Percentiles rank a stretch among this genome's conserved stretches.
phyloP scores from a whole-genome alignment of 2,329 filamentous ascomycete species.

The Aplosporella prunicola region DNA sequence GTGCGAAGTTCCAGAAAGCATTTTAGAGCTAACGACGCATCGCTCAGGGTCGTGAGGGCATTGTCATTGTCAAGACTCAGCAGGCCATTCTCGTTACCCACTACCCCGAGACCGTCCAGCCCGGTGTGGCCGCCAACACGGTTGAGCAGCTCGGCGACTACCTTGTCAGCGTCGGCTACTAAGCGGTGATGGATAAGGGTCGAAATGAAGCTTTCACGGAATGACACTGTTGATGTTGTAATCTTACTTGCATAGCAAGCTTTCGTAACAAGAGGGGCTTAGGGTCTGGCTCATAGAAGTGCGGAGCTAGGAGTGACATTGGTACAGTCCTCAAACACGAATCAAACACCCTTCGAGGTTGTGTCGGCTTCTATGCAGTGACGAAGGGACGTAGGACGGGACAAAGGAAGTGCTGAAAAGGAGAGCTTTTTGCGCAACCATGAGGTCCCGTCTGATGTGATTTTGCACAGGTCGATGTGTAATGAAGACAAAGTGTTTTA shows the following conservation, averaged over 20 bases:
- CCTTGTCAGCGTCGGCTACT: conserved; percentile 71
- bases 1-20: background rate
- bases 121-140: conserved; percentile 65
- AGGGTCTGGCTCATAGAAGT: conserved; percentile 12
- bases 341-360: no score
- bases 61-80: conserved; percentile 76
- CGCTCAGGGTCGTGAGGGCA: conserved; percentile 63
- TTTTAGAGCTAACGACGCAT: conserved; percentile 13
- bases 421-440: no score
- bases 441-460: no score
- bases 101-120: conserved; percentile 65
- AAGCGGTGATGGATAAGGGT: conserved; percentile 20
- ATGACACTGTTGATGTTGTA: conserved; percentile 22
- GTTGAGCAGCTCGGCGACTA: conserved; percentile 83
- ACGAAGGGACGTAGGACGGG: no score
- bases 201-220: conserved; percentile 6
- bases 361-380: no score
- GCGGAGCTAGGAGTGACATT: background rate
- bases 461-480: no score
- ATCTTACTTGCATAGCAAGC: conserved; percentile 28
- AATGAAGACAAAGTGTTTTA: no score
- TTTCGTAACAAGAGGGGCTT: conserved; percentile 8
- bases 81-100: conserved; percentile 84
- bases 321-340: no score
- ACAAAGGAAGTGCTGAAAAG: no score